Base-by-base conservation (phyloP, 305 asterid species). In the Fraxinus latifolia region DNA sequence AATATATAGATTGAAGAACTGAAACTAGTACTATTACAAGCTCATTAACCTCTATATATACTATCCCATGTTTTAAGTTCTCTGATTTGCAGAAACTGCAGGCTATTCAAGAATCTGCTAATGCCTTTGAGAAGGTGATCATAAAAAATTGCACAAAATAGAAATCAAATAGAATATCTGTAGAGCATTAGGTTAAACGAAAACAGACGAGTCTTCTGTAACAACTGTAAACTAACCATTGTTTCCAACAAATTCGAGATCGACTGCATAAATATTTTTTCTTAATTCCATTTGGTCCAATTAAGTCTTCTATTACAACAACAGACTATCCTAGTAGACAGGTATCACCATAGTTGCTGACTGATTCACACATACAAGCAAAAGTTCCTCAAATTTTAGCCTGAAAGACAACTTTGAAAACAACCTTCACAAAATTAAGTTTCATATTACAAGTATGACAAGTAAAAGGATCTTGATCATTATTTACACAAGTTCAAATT, bases 401-500 rank as follows among this genome's bases (percentile, higher is more conserved):
- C 74, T 17, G 36, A 79, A 73, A 77, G 62, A 55, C 81, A 78
- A 78, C 36, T 77, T 73, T 44, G 36, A 7, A 7, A 74, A 76
- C 3, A 73, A 76, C 82, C 79, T 83, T 68, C 6, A 73, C 85
- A 75, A 37, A 83, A 76, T 83, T 79, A 85, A 79, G 74, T 82
- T 81, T 78, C 82, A 86, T 76, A 86, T 82, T 73, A 67, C 80
- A 83, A 81, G 73, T 29, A 75, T 47, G 58, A 47, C 58, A 47
- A 50, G 21, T 50, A 82, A 78, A 55, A 34, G 60, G 65, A 76
- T 79, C 78, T 50, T 37, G 62, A 85, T 72, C 83, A 71, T 60
- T 92, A 91, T 91, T 87, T 92, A 90, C 91, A 87, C 75, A 80
- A 58, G 47, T 86, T 75, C 53, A 58, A 39, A 82, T 23, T 27